A percentile compares a stretch with the other conserved stretches of the same genome.
These are phyloP conservation scores for Cyclotella atomus DNA, from an alignment of 108 stramenopile genomes.

Conservation along the genomic window DNA sequence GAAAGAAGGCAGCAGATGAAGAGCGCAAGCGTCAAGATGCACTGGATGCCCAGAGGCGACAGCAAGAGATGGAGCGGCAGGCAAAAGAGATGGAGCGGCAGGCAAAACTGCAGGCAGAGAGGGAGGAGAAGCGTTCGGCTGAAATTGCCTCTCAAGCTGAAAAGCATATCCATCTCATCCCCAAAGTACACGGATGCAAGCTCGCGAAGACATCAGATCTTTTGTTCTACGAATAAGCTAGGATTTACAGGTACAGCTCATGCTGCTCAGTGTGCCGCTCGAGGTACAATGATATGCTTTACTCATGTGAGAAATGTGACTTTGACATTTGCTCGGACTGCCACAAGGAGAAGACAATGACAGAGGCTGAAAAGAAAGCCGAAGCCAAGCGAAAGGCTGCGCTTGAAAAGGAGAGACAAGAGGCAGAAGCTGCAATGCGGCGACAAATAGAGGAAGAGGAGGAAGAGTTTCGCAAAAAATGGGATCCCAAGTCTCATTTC, in stretches of 20 bases:
- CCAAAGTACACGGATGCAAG: conserved; percentile 21
- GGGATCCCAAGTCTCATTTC: conserved; percentile 24
- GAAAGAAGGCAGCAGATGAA: conserved; percentile 7
- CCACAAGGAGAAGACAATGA: conserved; percentile 20
- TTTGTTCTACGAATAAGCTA: conserved; percentile 4
- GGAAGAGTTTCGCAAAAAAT: conserved; percentile 3
- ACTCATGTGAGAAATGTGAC: conserved; percentile 30
- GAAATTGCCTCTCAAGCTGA: conserved; percentile 11
- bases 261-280: conserved; percentile 7
- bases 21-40: background rate
- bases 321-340: conserved; percentile 27
- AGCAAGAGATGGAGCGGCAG: background rate
- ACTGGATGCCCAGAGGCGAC: background rate
- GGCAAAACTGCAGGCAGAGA: background rate
- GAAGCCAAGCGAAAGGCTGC: conserved; percentile 15
- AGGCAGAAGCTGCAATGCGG: conserved; percentile 10
- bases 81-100: conserved; percentile 7
- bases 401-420: background rate
- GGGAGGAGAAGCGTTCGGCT: conserved; percentile 1
- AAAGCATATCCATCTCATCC: conserved; percentile 5
- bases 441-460: conserved; percentile 20
- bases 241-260: background rate
- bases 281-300: background rate
- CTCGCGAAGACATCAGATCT: conserved; percentile 28
- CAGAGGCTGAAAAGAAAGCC: conserved; percentile 21